These are phyloP conservation scores for Lipomyces anomalus DNA, from an alignment of 805 yeast species.

Conservation along the genomic window DNA sequence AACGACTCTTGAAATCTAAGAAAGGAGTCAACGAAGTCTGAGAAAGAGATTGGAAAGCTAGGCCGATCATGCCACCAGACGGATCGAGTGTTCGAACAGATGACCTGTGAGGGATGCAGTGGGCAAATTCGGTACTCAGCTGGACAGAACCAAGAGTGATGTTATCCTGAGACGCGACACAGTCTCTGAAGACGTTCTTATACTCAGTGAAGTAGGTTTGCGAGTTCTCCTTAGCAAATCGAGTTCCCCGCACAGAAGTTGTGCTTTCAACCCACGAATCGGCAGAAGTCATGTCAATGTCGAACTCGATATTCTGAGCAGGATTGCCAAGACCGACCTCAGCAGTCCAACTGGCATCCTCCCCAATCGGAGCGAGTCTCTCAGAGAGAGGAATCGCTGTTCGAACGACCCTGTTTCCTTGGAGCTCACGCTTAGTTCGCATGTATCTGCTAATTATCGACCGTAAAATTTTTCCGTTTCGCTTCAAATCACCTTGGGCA, in stretches of 20 bases:
- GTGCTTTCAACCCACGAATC: slow-evolving; percentile 23
- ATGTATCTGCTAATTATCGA: slow-evolving; percentile 3
- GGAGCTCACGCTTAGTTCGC: slow-evolving; percentile 21
- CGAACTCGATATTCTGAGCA: slow-evolving; percentile 15
- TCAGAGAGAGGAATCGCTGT: slow-evolving; percentile 17
- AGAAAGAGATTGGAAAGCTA: slow-evolving; percentile 20
- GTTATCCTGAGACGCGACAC: slow-evolving; percentile 17
- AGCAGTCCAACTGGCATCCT: slow-evolving; percentile 16
- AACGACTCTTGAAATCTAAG: too few relatives aligned
- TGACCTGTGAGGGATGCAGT: slow-evolving; percentile 20
- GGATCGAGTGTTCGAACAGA: slow-evolving; percentile 21
- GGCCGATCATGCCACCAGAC: slow-evolving; percentile 23
- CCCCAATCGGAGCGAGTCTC: slow-evolving; percentile 22
- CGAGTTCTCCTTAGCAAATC: slow-evolving; percentile 13
- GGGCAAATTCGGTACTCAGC: slow-evolving; percentile 17
- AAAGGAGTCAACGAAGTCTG: slow-evolving; percentile 20
- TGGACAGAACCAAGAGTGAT: slow-evolving; percentile 6
- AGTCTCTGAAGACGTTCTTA: slow-evolving; percentile 16
- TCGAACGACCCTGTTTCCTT: slow-evolving; percentile 22
- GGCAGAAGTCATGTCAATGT: slow-evolving; percentile 22
- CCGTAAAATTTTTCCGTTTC: not conserved
- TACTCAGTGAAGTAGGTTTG: slow-evolving; percentile 20
- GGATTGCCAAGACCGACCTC: slow-evolving; percentile 15
- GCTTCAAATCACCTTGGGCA: not conserved
- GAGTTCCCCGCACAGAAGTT: slow-evolving; percentile 19